These are phyloP conservation scores for Cucurbita pepo DNA, from an alignment of 306 rosid genomes.

Conservation along the genomic window DNA sequence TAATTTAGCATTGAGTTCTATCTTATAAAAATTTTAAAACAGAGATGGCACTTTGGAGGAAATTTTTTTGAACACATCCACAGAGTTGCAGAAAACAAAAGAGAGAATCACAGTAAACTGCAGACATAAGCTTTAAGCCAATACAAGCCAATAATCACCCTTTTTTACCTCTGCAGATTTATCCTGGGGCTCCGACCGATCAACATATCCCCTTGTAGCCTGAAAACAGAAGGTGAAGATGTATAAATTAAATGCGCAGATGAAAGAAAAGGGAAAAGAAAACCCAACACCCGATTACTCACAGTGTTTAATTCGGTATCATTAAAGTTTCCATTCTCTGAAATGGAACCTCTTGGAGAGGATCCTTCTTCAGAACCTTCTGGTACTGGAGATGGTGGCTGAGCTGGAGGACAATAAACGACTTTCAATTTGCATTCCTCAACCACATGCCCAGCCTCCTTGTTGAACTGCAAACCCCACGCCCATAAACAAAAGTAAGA, in stretches of 20 bases:
- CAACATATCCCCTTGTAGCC: constrained; percentile 44
- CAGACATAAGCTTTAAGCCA: not conserved
- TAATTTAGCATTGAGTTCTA: no score
- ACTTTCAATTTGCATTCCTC: constrained; percentile 89
- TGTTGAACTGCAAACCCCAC: constrained; percentile 46
- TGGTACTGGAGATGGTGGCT: constrained; percentile 75
- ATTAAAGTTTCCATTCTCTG: constrained; percentile 49
- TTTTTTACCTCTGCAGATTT: constrained; percentile 63
- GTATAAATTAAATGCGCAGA: not conserved
- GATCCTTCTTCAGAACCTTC: constrained; percentile 92
- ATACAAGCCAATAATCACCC: not conserved
- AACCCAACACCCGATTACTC: constrained; percentile 25
- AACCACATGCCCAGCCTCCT: constrained; percentile 65
- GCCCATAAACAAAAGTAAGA: not conserved
- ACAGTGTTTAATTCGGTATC: constrained; percentile 40
- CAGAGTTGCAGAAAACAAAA: not conserved
- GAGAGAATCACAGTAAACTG: not conserved
- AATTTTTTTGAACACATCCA: not conserved
- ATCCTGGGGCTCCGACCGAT: constrained; percentile 30
- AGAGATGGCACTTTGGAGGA: not conserved
- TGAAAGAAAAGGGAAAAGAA: not conserved
- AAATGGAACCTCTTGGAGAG: constrained; percentile 62
- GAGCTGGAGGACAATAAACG: constrained; percentile 66
- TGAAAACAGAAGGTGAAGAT: constrained; percentile 19
- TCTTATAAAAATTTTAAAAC: no score